Evolutionary conservation across 2,329 filamentous ascomycete genomes (phyloP), one percentile per base, ranked within the genome.

Genomic region (Paecilomyces niveus): DNA sequence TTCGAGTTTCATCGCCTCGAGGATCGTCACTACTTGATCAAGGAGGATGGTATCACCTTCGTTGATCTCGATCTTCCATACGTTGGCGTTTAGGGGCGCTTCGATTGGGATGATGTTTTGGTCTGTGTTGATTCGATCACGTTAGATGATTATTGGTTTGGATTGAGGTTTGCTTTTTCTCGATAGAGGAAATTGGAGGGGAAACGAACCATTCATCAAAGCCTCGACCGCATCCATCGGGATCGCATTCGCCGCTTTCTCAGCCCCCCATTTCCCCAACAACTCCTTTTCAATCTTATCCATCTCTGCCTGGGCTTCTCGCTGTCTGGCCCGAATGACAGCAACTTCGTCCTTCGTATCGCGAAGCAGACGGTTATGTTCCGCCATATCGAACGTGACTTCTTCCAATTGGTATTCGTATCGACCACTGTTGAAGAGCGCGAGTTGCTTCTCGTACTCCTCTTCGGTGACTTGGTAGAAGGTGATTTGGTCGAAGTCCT

Each of bases 1-100:
- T 62, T 84, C 82, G 72, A 84, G 77, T 66, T 84, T 84, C 81
- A 84, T 84, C 0, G 81, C 81, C 58, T 84, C 82, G 2, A 84
- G 69, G 2, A 83, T 78, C 1, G 75, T 69, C 0, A 80, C 72
- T 0, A 76, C 65, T 24, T 81, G 74, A 7, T 76, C 76, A 10
- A 74, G 69, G 11, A 74, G 69, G 2, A 83, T 51, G 1, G 63
- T 56, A 11, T 81, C 72, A 0, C 79, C 78, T 29, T 75, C 71
- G 13, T 75, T 64, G 3, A 78, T 72, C 6, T 76, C 65, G 1
- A 83, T 70, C 60, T 83, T 83, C 81, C 81, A 84, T 0, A 84
- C 76, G 58, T 81, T 83, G 6, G 81, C 81, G 35, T 78, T 76
- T 39, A 81, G 69, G 0, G 76, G 76, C 0, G 76, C 72, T 52